Base-by-base conservation (phyloP, 257 asterid species). In the Scutellaria baicalensis region DNA sequence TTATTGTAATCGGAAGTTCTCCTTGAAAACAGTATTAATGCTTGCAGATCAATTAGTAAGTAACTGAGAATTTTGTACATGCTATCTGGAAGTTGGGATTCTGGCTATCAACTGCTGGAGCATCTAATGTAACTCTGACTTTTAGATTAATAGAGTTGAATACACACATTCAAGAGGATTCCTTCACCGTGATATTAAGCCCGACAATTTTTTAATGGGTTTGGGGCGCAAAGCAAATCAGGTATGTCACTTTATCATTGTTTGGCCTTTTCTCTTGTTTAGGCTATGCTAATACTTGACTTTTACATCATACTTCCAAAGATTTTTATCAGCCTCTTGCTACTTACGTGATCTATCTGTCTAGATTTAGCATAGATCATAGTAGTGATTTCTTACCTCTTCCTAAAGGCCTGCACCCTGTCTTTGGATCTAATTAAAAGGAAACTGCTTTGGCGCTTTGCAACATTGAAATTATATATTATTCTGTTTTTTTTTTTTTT, bases 141-240 rank as follows among this genome's bases (percentile, higher is more conserved):
- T 80, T 57, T 62, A 92, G 98, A 90, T 92, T 69, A 92, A 90
- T 75, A 92, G 98, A 90, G 97, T 92, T 81, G 98, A 92, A 67
- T 92, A 92, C 77, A 83, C 87, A 80, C 98, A 92, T 74, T 86
- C 96, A 49, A 85, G 93, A 86, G 98, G 98, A 75, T 90, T 92
- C 83, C 98, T 92, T 80, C 98, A 92, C 75, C 98, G 98, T 67
- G 98, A 92, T 81, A 89, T 92, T 77, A 92, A 92, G 88, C 98
- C 98, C 16, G 98, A 92, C 77, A 90, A 90, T 75, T 92, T 86
- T 69, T 81, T 92, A 59, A 92, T 92, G 98, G 98, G 98, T 74
- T 80, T 92, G 83, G 97, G 98, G 71, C 96, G 98, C 87, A 92
- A 90, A 86, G 97, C 98, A 61, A 92, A 92, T 70, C 98, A 92